Base-by-base conservation (phyloP, 768 basidiomycete species). In the Termitomyces sp. region DNA sequence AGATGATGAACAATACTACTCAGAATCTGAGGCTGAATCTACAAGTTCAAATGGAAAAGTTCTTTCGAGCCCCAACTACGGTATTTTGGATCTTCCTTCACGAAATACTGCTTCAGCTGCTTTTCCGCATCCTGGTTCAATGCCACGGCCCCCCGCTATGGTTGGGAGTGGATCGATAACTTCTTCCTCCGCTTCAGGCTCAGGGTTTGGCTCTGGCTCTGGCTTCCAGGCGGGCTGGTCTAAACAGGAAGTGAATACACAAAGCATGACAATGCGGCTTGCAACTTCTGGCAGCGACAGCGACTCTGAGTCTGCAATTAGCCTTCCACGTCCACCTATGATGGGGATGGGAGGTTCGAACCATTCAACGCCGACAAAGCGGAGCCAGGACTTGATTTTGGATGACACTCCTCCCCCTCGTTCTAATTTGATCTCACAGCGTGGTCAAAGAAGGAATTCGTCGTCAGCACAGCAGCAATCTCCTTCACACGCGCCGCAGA, bases 81-180 rank as follows among this genome's bases (percentile, higher is more conserved):
- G 80, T 4, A 79, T 80, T 32, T 73, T 73, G 31, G 74, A 81
- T 62, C 59, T 81, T 10, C 79, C 80, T 29, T 60, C 56, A 27
- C 62, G 65, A 20, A 27, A 39, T 27, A 10, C 18, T 37, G 26
- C 14, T 12, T 13, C 34, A 4, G 41, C 18, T 5, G 24, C 46
- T 22, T 48, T 39, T 37, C n/a, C 54, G 16, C 16, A 46, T 42
- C 56, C 54, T 24, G 63, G 53, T 51, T 60, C 44, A 53, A 58
- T 43, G 56, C 66, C 51, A 42, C 50, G 31, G 14, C 56, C 51
- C 24, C 57, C 51, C 7, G 46, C 53, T 14, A 61, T 60, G 58
- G 22, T 37, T 32, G 52, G 55, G 18, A 51, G 27, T 27, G 52
- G 53, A 39, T 37, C 58, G 18, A 29, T 37, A 24, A 34, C 44